Evolutionary conservation across 495 filamentous ascomycete species (phyloP), one percentile per base, ranked within the genome.

Genomic region (Neurospora cerealis): DNA sequence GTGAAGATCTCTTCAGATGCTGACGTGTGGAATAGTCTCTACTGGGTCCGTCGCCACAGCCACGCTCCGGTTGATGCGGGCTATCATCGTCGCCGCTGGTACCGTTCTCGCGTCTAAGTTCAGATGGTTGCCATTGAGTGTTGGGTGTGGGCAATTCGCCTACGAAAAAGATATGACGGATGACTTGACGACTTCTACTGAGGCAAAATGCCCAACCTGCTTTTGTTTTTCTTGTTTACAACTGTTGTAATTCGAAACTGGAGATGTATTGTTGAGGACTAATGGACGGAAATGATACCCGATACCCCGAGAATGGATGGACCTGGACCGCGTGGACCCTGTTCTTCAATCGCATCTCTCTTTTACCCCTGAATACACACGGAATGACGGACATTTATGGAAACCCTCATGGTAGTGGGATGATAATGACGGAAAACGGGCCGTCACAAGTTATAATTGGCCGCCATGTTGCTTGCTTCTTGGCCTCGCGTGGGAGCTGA

Each of bases 1-100:
- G 13, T 15, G 6, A 32, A 62, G 0, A 7, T 32, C 0, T 15
- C 11, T 15, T 5, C 17, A 2, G 4, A 42, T 72, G 73, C 77
- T 76, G 17, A 78, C 69, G 7, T 5, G 4, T 17, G 17, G 2
- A 24, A 69, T 6, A 80, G 85, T 17, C 71, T 85, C 74, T 78
- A 82, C 77, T 86, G 84, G 84, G 82, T 85, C 32, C 83, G 76
- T 54, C 81, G 81, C 44, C 82, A 78, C 70, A 79, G 72, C 15
- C 34, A 69, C 4, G 66, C 74, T 5, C 71, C 69, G 17, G 69
- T 74, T 15, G 40, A 48, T 8, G 71, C 76, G 34, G 41, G 75
- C 36, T 79, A 81, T 70, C 77, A 73, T 24, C 82, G 83, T 70
- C 83, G 85, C 70, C 79, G 77, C 40, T 85, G 83, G 83, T 79